phyloP scores from a whole-genome alignment of 441 rosid species.

The Adansonia gregorii region DNA sequence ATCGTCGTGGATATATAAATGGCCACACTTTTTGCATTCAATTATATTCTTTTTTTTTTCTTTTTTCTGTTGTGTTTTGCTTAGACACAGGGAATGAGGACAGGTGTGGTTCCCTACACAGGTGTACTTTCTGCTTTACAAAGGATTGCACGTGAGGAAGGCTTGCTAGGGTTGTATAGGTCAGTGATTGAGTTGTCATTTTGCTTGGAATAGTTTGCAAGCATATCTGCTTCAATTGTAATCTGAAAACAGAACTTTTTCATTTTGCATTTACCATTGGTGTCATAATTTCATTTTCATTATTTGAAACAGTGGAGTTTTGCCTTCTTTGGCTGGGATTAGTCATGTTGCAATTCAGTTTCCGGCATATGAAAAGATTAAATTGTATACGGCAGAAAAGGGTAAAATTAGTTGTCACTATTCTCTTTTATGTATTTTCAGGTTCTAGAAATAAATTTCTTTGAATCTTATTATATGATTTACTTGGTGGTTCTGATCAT shows the following conservation, averaged over 20 bases:
- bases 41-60: slow-evolving; percentile 4
- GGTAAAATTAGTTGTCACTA: slow-evolving; percentile 46
- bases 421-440: slow-evolving; percentile 11
- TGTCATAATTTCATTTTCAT: slow-evolving; percentile 23
- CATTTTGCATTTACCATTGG: slow-evolving; percentile 14
- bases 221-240: slow-evolving; percentile 6
- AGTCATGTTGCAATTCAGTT: slow-evolving; percentile 97
- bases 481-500: slow-evolving; percentile 35
- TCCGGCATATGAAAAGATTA: slow-evolving; percentile 89
- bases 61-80: slow-evolving; percentile 23
- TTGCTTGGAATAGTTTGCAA: slow-evolving; percentile 2
- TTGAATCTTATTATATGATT: neutral
- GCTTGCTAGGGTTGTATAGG: slow-evolving; percentile 89
- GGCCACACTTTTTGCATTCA: too few relatives aligned
- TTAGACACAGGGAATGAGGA: slow-evolving; percentile 90
- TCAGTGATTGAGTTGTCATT: slow-evolving; percentile 31
- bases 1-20: neutral
- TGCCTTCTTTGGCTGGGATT: slow-evolving; percentile 87
- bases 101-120: slow-evolving; percentile 84
- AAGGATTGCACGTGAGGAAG: slow-evolving; percentile 86
- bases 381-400: slow-evolving; percentile 68
- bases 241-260: neutral
- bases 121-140: slow-evolving; percentile 74
- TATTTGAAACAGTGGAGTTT: slow-evolving; percentile 72
- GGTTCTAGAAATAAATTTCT: neutral